Evolutionary conservation across 208 protist genomes (phyloP).

Genomic region (Acanthamoeba royreba): DNA sequence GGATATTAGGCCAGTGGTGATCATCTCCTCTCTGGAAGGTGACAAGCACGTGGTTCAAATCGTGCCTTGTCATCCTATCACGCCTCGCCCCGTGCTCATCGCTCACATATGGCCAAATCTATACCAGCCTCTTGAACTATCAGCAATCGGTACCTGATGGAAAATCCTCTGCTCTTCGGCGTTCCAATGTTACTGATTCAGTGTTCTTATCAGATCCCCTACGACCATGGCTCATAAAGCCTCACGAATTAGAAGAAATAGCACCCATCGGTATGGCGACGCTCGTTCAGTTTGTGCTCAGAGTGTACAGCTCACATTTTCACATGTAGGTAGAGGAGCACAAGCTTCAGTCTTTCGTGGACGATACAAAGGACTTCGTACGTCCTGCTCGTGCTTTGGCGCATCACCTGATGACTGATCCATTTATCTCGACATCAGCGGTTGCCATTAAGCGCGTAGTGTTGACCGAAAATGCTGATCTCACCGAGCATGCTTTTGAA

Average conservation of each 20-base stretch:
- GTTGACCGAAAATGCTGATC: neutral
- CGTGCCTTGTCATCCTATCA: neutral
- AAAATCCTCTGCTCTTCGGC: too few species aligned
- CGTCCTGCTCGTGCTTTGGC: neutral
- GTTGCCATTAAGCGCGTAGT: slow-evolving; percentile 6
- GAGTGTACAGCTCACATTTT: too few species aligned
- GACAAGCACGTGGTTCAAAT: neutral
- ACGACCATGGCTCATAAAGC: slow-evolving; percentile 11
- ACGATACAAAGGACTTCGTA: neutral
- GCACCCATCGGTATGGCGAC: neutral
- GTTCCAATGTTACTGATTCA: too few species aligned
- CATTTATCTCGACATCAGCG: neutral
- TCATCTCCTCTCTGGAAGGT: neutral
- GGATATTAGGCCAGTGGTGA: neutral
- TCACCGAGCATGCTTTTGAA: neutral
- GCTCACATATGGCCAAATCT: neutral
- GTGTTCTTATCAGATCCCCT: neutral
- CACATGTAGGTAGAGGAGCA: neutral
- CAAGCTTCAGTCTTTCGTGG: neutral
- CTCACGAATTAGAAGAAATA: neutral
- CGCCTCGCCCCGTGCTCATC: neutral
- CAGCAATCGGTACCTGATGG: too few species aligned
- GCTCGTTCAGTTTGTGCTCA: too few species aligned
- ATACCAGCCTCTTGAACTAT: neutral
- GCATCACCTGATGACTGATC: neutral